Percentiles rank a stretch among this genome's conserved stretches.
Evolutionary conservation across 2,329 filamentous ascomycete genomes (phyloP).

Genomic region (Endocalyx cinctus): DNA sequence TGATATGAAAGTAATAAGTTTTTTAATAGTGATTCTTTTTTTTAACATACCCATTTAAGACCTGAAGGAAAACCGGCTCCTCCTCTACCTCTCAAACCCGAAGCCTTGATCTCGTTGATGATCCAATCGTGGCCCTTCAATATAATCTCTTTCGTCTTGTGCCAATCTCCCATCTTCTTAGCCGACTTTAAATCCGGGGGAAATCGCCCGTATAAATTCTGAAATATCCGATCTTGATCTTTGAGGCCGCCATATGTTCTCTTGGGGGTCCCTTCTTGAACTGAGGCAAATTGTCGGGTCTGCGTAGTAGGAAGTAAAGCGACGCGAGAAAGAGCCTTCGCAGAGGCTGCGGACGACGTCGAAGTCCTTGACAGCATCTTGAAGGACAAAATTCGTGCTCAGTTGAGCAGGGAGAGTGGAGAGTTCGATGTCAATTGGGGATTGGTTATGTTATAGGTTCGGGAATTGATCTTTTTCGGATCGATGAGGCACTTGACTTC

Average conservation of each 20-base stretch:
- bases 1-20: background rate
- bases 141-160: constrained; percentile 98
- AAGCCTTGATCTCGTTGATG: constrained; percentile 95
- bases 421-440: constrained; percentile 20
- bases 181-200: constrained; percentile 88
- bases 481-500: constrained; percentile 26
- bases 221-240: constrained; percentile 98
- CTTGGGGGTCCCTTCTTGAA: constrained; percentile 68
- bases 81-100: constrained; percentile 89
- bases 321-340: constrained; percentile 35
- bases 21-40: background rate
- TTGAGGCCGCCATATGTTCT: constrained; percentile 78
- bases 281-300: constrained; percentile 72
- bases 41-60: constrained; percentile 81
- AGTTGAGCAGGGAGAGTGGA: constrained; percentile 29
- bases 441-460: constrained; percentile 2
- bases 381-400: constrained; percentile 27
- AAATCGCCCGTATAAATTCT: constrained; percentile 94
- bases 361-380: constrained; percentile 41
- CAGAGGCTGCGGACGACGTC: constrained; percentile 35
- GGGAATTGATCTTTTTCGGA: constrained; percentile 18
- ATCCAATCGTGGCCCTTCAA: constrained; percentile 98
- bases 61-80: constrained; percentile 97
- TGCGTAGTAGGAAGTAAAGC: constrained; percentile 38
- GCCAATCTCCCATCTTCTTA: constrained; percentile 98